Percentiles rank a stretch among this genome's conserved stretches.
Evolutionary conservation across 371 early-diverging fungal species (phyloP).

Genomic region (Mucor racemosus): DNA sequence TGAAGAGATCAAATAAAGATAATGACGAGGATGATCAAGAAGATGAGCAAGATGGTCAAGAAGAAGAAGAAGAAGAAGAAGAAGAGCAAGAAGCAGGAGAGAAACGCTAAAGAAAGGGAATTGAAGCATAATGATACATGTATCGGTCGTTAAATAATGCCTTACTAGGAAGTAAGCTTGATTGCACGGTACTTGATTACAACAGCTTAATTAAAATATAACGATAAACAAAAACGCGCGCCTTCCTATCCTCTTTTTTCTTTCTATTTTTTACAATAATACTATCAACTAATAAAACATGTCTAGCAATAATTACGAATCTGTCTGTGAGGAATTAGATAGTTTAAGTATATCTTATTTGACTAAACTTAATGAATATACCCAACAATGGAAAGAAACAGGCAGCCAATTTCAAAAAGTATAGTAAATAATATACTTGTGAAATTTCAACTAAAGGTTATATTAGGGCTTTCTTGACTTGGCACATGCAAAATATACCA

Average conservation of each 20-base stretch:
- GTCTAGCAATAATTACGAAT: constrained; percentile 19
- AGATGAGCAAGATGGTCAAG: constrained; percentile 9
- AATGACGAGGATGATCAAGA: not conserved
- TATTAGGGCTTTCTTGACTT: constrained; percentile 52
- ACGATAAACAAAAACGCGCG: constrained; percentile 4
- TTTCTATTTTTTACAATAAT: not conserved
- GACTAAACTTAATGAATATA: constrained; percentile 40
- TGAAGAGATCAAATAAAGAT: constrained; percentile 24
- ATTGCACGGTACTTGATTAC: not conserved
- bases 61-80: not conserved
- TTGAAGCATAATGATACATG: no score
- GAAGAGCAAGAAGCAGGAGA: not conserved
- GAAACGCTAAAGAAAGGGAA: not conserved
- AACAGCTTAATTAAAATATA: not conserved
- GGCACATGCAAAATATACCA: constrained; percentile 61
- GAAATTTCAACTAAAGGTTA: not conserved
- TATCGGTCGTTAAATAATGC: constrained; percentile 3
- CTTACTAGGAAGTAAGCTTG: no score
- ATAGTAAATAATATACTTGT: not conserved
- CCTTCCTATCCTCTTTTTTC: not conserved
- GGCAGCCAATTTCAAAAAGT: constrained; percentile 38
- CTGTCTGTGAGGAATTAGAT: constrained; percentile 40
- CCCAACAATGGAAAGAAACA: constrained; percentile 32
- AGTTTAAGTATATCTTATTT: constrained; percentile 38
- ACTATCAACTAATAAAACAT: not conserved